Evolutionary conservation across 495 filamentous ascomycete genomes (phyloP), one percentile per base, ranked within the genome.

Genomic region (Talaromyces nanjingensis): DNA sequence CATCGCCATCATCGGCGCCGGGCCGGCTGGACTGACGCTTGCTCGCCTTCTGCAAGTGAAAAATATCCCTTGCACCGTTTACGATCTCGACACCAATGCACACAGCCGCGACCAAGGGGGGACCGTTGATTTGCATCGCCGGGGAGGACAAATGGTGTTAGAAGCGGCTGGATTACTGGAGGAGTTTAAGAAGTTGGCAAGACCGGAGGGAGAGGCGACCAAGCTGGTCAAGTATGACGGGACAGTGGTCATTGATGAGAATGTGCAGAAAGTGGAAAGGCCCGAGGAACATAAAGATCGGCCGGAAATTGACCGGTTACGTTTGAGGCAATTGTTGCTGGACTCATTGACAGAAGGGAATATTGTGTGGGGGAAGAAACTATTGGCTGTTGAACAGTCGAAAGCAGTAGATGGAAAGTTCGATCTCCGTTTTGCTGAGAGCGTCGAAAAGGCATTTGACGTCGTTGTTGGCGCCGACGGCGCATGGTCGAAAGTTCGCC

Each of bases 391-490:
- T 16, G 65, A 67, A n/a, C 47, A 68, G 18, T 42, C 67, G 16
- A 65, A 57, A 47, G 68, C 64, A 12, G 52, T 66, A 20, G 31
- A 25, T 55, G 47, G 60, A 33, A 60, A 60, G 39, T 33, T 42
- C 42, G 59, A 62, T 65, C 39, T 52, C 18, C 64, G 65, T 6
- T 69, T 72, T 58, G 58, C 3, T 33, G 63, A 65, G 6, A 53
- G 69, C 9, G 65, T 70, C 16, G 67, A 70, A 49, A 31, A 47
- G 34, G 65, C 60, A n/a, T 72, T 70, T 22, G 83, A 87, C 67
- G 70, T 88, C 0, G 74, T 89, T 0, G 75, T 88, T 37, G 86
- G 87, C 11, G 85, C 85, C 3, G 86, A 89, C 63, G 86, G 86
- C 8, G 83, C 85, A 14, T 87, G 85, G 82, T 82, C 79, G 11